Conservation (phyloP, 805 yeast species). For the Hanseniaspora taiwanica region DNA sequence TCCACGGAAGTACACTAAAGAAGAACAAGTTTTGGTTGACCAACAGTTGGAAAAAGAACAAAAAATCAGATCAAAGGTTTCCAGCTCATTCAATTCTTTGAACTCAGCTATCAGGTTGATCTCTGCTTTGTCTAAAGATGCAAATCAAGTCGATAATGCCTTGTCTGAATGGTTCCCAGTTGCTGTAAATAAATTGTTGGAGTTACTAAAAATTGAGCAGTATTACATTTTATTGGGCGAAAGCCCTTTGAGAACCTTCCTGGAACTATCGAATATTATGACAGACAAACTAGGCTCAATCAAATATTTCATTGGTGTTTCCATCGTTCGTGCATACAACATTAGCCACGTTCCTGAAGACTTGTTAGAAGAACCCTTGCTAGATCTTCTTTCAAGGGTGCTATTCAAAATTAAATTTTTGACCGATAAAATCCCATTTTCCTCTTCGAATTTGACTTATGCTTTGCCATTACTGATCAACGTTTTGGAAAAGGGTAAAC, state of each 20-base stretch:
- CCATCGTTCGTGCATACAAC: conserved; percentile 46
- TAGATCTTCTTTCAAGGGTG: conserved; percentile 46
- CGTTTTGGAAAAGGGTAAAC: conserved; percentile 55
- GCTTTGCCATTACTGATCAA: conserved; percentile 59
- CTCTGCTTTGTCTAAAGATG: conserved; percentile 37
- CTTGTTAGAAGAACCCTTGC: conserved; percentile 37
- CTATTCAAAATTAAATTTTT: conserved; percentile 65
- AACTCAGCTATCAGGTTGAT: conserved; percentile 42
- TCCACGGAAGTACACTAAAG: conserved; percentile 53
- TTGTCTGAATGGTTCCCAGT: conserved; percentile 56
- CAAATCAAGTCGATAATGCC: conserved; percentile 48
- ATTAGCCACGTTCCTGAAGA: conserved; percentile 33
- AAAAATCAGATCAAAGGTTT: conserved; percentile 36
- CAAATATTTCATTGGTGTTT: conserved; percentile 49
- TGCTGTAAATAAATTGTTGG: conserved; percentile 39
- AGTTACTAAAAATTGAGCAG: conserved; percentile 27
- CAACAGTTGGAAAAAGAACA: conserved; percentile 55
- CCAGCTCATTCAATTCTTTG: conserved; percentile 24
- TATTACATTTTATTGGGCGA: conserved; percentile 29
- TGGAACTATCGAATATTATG: conserved; percentile 39
- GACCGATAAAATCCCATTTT: conserved; percentile 60
- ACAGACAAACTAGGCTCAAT: conserved; percentile 38
- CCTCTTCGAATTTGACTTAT: conserved; percentile 55
- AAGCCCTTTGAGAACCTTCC: conserved; percentile 35
- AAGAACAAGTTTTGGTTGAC: conserved; percentile 52